Base-by-base conservation (phyloP, 352 stramenopile species). In the Peronosclerospora sorghi region DNA sequence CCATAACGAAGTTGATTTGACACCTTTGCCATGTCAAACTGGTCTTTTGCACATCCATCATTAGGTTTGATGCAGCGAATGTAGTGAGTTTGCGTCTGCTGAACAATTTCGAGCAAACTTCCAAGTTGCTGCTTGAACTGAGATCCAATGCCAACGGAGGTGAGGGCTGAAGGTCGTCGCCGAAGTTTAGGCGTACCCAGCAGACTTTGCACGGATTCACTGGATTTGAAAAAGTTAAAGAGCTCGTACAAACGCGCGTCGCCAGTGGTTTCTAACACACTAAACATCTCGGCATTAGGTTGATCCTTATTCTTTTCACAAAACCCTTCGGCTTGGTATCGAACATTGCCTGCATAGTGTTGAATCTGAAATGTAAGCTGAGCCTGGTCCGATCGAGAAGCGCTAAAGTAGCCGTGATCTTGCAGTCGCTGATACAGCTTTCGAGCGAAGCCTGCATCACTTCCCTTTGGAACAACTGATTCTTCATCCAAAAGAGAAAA, bases 11-110 rank as follows among this genome's bases (percentile, higher is more conserved):
- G 51, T 55, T 94, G 82, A 21, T 58, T 71, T 8, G 82, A 73
- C 2, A 94, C 69, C 35, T 87, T 85, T 12, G 35, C 35, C 40
- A 72, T 61, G 14, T 94, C 74, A 58, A 99, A 98, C n/a, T 77
- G 59, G 35, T 86, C 73, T 2, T 85, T 64, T 9, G 69, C 68
- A 48, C 97, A 95, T 29, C 78, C 63, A 56, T 98, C 90, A 56
- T 99, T 99, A 14, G 96, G 96, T 65, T 98, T 98, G 35, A 99
- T 85, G 59, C 96, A 99, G 21, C 96, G 87, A 54, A 99, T 96
- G 62, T 98, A 99, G 62, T 98, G 95, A 23, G 94, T 96, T 41
- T 94, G 67, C 4, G 95, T 98, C 41, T 83, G 68, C 20, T 97
- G 86, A 20, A 99, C 96, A 9, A 94, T 80, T 15, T 88, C 65